Percentiles rank a stretch among this genome's conserved stretches.
These are phyloP conservation scores for Coemansia sp. DNA, from an alignment of 192 early-diverging fungal species.

Conservation along the genomic window DNA sequence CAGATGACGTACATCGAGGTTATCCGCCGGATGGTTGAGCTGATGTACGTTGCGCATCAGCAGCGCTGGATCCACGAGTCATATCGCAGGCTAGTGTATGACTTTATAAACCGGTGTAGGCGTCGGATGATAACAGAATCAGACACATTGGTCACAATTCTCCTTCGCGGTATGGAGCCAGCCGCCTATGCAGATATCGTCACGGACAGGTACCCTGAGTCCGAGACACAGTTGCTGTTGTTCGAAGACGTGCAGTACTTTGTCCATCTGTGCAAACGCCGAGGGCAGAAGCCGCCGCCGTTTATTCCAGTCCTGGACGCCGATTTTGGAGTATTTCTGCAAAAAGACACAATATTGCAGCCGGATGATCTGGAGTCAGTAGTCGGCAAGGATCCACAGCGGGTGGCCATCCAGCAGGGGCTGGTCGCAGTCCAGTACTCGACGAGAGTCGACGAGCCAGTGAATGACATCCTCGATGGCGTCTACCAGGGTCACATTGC, in stretches of 20 bases:
- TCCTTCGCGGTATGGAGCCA: neutral
- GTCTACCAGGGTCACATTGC: conserved; percentile 81
- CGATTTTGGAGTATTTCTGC: conserved; percentile 88
- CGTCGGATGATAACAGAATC: conserved; percentile 55
- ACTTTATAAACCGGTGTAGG: conserved; percentile 56
- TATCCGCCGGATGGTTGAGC: conserved; percentile 73
- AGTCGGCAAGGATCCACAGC: conserved; percentile 78
- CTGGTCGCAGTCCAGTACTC: conserved; percentile 77
- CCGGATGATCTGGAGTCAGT: conserved; percentile 84
- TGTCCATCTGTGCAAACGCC: conserved; percentile 46
- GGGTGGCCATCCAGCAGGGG: conserved; percentile 85
- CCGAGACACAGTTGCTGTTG: conserved; percentile 9
- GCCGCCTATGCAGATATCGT: conserved; percentile 19
- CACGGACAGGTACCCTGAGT: conserved; percentile 6
- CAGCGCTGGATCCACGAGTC: conserved; percentile 76
- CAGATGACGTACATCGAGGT: conserved; percentile 96
- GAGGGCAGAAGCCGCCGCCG: conserved; percentile 84
- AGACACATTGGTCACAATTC: neutral
- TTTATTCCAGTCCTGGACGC: conserved; percentile 90
- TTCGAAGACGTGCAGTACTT: conserved; percentile 46
- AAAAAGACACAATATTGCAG: conserved; percentile 91
- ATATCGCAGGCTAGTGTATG: conserved; percentile 60
- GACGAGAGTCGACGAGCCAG: conserved; percentile 75
- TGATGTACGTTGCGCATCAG: conserved; percentile 76
- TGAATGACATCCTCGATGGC: conserved; percentile 81